A percentile compares a stretch with the other conserved stretches of the same genome.
These are phyloP conservation scores for Aspergillus brasiliensis DNA, from an alignment of 2,329 filamentous ascomycete genomes.

Conservation along the genomic window DNA sequence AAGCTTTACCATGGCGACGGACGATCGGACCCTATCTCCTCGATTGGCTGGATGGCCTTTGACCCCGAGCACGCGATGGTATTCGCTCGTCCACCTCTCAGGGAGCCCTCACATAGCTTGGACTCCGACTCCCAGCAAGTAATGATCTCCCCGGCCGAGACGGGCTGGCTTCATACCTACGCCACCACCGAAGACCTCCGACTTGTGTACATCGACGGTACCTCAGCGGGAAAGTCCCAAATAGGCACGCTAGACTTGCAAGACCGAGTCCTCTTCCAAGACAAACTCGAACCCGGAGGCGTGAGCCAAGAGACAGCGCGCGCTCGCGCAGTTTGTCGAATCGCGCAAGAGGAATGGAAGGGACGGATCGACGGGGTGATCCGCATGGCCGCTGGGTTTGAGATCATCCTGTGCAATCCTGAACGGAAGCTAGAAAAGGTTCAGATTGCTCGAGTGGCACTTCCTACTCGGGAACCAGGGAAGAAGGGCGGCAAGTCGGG, in stretches of 20 bases:
- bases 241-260: constrained; percentile 1
- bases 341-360: background rate
- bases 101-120: too few species aligned
- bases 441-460: background rate
- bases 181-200: background rate
- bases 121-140: background rate
- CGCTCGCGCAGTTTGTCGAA: background rate
- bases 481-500: background rate
- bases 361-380: background rate
- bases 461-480: background rate
- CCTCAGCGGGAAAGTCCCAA: background rate
- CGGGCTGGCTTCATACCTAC: background rate
- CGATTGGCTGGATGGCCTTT: background rate
- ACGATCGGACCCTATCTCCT: background rate
- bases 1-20: background rate
- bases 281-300: background rate
- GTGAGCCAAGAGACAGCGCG: background rate
- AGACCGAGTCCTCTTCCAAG: background rate
- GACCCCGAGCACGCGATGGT: background rate
- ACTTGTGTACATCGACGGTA: background rate
- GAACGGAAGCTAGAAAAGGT: background rate
- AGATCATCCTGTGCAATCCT: background rate
- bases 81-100: background rate
- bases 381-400: background rate
- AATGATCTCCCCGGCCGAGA: background rate